Evolutionary conservation across 805 yeast species (phyloP), one percentile per base, ranked within the genome.

Genomic region (Scheffersomyces lignosus): DNA sequence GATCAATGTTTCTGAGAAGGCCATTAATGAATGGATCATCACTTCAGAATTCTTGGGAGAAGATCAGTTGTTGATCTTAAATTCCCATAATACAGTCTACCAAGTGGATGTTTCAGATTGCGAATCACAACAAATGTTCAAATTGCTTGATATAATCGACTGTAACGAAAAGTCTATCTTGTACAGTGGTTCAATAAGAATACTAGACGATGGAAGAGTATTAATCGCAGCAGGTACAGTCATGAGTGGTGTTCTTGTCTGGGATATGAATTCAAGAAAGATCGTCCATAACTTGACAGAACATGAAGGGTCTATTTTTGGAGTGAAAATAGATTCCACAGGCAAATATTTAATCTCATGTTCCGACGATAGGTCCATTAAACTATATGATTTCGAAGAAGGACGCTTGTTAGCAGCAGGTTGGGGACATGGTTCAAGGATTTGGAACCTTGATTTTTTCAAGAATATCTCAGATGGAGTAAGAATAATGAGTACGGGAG

Each of bases 371-470:
- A 72, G 99, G 43, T 86, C 96, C 0, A 80, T 93, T 37, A 83
- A 81, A 39, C 56, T 91, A 4, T 89, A 89, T 82, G 78, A 78
- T 48, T 63, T 83, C 43, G 51, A 51, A 5, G 53, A 75, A 1
- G 91, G 95, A 1, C 49, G 62, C 8, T 60, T 80, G 23, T 48
- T 85, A 27, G 84, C 91, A 1, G 77, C 81, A 18, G 97, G 96
- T 0, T 93, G 97, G 97, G 99, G 98, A 10, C 99, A 93, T 56
- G 82, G 85, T 1, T 91, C 98, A 0, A 76, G 99, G 54, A 90
- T 93, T 27, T 93, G 99, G 99, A 75, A 77, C 29, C 64, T 91
- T 30, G 71, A 70, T 33, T 87, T 87, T 53, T 75, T 66, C 40
- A 62, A 64, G 4, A 48, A 58, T 13, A 60, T 60, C 30, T 26